Base-by-base conservation (phyloP, 2,329 filamentous ascomycete genomes). In the Diaporthe sp. region DNA sequence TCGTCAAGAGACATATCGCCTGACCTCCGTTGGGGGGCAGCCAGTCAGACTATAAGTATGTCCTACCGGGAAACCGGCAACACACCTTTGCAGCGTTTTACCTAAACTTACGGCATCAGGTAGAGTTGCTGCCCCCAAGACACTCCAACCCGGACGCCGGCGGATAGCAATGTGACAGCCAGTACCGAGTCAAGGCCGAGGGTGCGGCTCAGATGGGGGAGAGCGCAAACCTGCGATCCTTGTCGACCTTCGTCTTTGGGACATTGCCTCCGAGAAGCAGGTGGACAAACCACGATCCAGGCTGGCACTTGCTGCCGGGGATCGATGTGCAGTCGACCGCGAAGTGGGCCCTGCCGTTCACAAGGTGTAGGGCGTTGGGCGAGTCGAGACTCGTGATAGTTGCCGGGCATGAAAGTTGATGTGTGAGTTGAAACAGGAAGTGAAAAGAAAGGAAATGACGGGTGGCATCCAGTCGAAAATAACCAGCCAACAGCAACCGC, bases 1-100 rank as follows among this genome's bases (percentile, higher is more conserved):
- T 53, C 71, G 71, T 74, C 67, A 76, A 76, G 44, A 72, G 72
- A 77, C 73, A 71, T 72, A 55, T 39, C 76, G 71, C 57, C 69
- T 76, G 68, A 75, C 68, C 61, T 55, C 37, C n/a, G 17, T 69
- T 44, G 31, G 44, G 49, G 68, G 42, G 53, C 25, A 67, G 57
- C 34, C 46, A 39, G 37, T 28, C 34, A 46, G 44, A 37, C 46
- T 70, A 75, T 73, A 39, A 39, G 37, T 39, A 73, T 70, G 70
- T 53, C 37, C 67, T 51, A n/a, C 53, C 53, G 61, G 34, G 28
- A 37, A 68, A 39, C 42, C 28, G 22, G 34, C 55, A 22, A 42
- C 28, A 49, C 15, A 46, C 19, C 19, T 37, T 49, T 44, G 53
- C 39, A 76, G 70, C 34, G n/a, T 1, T 55, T 65, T 65, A 55